These are phyloP conservation scores for Aspergillaceae sp. DNA, from an alignment of 2,329 filamentous ascomycete species.

Conservation along the genomic window DNA sequence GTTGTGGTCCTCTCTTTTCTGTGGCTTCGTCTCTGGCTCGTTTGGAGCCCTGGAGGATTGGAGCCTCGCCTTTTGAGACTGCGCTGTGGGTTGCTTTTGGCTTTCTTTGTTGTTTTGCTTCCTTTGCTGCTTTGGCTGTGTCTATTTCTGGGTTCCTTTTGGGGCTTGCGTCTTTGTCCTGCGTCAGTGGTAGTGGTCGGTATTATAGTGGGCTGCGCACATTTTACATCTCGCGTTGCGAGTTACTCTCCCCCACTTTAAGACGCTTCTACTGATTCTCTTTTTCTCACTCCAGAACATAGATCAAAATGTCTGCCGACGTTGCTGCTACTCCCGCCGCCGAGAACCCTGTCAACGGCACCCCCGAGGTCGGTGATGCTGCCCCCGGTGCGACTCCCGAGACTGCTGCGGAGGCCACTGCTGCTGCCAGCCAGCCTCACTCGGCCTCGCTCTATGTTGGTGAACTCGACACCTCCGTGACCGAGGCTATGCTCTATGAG, in stretches of 20 bases:
- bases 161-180: neutral
- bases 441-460: conserved; percentile 98
- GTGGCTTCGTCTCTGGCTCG: too few species aligned
- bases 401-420: conserved; percentile 38
- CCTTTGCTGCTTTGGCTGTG: too few species aligned
- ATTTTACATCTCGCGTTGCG: too few species aligned
- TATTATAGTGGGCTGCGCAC: neutral
- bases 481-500: conserved; percentile 99
- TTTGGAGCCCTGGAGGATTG: too few species aligned
- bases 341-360: conserved; percentile 52
- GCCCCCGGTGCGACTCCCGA: conserved; percentile 43
- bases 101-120: too few species aligned
- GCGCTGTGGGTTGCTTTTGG: too few species aligned
- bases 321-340: conserved; percentile 62
- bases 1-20: too few species aligned
- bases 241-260: too few species aligned
- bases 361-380: conserved; percentile 38
- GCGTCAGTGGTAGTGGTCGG: neutral
- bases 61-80: too few species aligned
- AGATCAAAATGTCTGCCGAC: conserved; percentile 65
- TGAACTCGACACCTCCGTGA: conserved; percentile 95
- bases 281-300: too few species aligned
- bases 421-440: conserved; percentile 72
- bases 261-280: too few species aligned
- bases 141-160: neutral